Conservation (phyloP, 305 asterid genomes). For the Fraxinus dipetala region DNA sequence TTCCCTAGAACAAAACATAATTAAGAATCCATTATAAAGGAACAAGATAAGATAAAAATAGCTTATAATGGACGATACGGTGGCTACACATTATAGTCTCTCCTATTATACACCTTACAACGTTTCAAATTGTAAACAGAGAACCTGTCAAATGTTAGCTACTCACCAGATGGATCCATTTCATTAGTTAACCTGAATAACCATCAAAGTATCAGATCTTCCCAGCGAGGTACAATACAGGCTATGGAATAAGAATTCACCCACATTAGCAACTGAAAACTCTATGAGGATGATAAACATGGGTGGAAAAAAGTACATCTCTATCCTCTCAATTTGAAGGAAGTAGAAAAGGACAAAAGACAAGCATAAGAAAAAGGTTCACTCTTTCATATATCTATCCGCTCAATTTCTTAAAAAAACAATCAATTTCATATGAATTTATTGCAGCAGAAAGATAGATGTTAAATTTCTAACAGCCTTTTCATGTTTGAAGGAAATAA, state of each 20-base stretch:
- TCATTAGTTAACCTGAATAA: not conserved
- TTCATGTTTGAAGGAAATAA: not conserved
- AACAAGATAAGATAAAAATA: not conserved
- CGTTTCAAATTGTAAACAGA: not conserved
- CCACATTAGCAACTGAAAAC: not conserved
- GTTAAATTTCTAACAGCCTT: not conserved
- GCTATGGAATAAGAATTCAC: not conserved
- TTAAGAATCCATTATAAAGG: not conserved
- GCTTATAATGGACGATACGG: not conserved
- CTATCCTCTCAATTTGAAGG: not conserved
- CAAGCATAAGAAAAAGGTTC: not conserved
- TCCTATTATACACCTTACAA: not conserved
- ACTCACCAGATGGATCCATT: not conserved
- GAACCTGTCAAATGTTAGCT: not conserved
- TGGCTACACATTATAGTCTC: not conserved
- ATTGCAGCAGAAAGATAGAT: not conserved
- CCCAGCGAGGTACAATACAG: not conserved
- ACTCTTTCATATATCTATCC: not conserved
- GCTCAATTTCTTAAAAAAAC: not conserved
- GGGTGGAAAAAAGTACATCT: not conserved
- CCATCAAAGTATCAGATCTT: not conserved
- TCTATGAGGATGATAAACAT: not conserved
- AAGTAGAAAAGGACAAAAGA: not conserved
- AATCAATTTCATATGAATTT: not conserved
- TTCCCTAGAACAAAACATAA: not conserved